Evolutionary conservation across 1,284 basidiomycete species (phyloP).

Genomic region (Fomitopsis schrenkii): DNA sequence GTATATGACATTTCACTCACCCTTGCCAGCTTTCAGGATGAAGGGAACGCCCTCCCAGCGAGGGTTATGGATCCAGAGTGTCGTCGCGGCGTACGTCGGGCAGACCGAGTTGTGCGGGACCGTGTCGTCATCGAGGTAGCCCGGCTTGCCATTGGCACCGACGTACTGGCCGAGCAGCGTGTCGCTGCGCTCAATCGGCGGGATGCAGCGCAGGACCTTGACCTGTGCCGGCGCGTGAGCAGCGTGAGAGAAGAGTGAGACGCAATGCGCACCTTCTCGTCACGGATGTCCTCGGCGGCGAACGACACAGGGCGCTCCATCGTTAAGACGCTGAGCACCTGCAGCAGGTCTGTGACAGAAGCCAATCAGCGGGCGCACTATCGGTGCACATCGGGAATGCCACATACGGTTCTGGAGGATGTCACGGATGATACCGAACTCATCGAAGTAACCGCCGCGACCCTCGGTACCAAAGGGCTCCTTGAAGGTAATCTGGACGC

Average conservation of each 20-base stretch:
- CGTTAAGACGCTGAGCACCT: slow-evolving; percentile 87
- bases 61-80: slow-evolving; percentile 89
- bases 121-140: slow-evolving; percentile 94
- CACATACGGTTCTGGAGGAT: slow-evolving; percentile 92
- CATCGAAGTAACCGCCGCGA: slow-evolving; percentile 97
- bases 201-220: slow-evolving; percentile 89
- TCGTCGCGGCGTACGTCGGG: slow-evolving; percentile 89
- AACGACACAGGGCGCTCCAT: slow-evolving; percentile 99
- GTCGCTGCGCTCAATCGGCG: slow-evolving; percentile 74
- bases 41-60: slow-evolving; percentile 98
- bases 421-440: slow-evolving; percentile 97
- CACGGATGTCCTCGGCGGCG: slow-evolving; percentile 91
- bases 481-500: slow-evolving; percentile 98
- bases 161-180: slow-evolving; percentile 92
- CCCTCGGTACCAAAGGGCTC: slow-evolving; percentile 97
- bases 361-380: background rate
- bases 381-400: background rate
- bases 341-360: slow-evolving; percentile 70
- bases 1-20: slow-evolving; percentile 36
- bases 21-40: slow-evolving; percentile 96
- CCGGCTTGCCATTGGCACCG: slow-evolving; percentile 84
- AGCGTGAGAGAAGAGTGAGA: slow-evolving; percentile 13
- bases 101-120: slow-evolving; percentile 90
- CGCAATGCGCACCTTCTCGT: slow-evolving; percentile 74
- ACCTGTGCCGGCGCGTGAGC: slow-evolving; percentile 50